phyloP scores from a whole-genome alignment of 352 stramenopile genomes.

The Phytophthora sansomeana region DNA sequence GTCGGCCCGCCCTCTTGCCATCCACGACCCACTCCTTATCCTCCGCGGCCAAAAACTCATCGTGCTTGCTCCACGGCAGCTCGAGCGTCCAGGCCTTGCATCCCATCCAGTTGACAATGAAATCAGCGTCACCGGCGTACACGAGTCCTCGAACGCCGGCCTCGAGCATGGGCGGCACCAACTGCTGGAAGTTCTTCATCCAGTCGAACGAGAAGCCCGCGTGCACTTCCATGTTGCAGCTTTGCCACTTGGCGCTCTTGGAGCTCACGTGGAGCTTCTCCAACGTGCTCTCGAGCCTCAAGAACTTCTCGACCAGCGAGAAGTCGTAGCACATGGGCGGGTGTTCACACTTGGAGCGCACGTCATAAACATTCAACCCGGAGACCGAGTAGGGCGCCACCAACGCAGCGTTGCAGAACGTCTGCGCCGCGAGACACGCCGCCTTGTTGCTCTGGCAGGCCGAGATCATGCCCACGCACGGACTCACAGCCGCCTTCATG shows the following conservation, averaged over 20 bases:
- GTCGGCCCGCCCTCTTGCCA: constrained; percentile 64
- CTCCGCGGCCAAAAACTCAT: constrained; percentile 53
- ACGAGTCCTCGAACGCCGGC: constrained; percentile 92
- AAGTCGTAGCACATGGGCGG: constrained; percentile 97
- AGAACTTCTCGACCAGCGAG: constrained; percentile 90
- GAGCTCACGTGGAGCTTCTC: constrained; percentile 89
- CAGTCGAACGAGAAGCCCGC: constrained; percentile 94
- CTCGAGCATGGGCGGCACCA: constrained; percentile 93
- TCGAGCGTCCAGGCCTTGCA: constrained; percentile 96
- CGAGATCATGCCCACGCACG: constrained; percentile 83
- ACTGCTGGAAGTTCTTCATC: constrained; percentile 97
- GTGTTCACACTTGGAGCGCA: constrained; percentile 92
- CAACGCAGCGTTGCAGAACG: constrained; percentile 91
- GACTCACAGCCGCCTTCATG: constrained; percentile 71
- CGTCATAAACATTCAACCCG: constrained; percentile 89
- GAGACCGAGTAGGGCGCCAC: constrained; percentile 61
- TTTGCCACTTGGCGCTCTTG: constrained; percentile 88
- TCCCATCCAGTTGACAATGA: constrained; percentile 98
- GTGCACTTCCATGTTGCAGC: constrained; percentile 97
- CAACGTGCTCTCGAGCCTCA: constrained; percentile 83
- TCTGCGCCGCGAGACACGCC: constrained; percentile 87
- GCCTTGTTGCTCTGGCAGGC: constrained; percentile 83
- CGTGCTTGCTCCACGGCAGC: constrained; percentile 91
- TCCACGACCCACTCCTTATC: constrained; percentile 74
- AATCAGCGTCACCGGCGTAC: constrained; percentile 97